Evolutionary conservation across 1,284 basidiomycete genomes (phyloP).

Genomic region (Melanopsichium pennsylvanicum): DNA sequence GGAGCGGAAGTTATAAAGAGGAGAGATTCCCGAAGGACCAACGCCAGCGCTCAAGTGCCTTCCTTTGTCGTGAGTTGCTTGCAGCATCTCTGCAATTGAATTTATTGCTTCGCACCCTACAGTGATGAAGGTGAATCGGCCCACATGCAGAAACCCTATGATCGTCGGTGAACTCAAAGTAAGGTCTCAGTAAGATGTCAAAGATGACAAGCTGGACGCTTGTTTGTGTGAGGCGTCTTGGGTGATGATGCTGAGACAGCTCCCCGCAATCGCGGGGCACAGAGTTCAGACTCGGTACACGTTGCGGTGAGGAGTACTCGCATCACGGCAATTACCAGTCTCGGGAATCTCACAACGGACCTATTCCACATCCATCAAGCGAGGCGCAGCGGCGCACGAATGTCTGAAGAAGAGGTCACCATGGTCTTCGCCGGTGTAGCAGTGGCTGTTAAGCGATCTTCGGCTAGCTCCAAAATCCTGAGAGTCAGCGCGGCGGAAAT

Average conservation of each 20-base stretch:
- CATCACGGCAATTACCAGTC: no score
- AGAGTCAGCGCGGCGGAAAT: not conserved
- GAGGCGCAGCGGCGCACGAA: not conserved
- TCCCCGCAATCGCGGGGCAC: no score
- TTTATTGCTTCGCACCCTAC: no score
- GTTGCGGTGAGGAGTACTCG: no score
- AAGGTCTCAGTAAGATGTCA: not conserved
- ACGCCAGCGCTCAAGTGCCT: not conserved
- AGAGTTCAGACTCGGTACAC: no score
- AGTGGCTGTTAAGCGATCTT: slow-evolving; percentile 3
- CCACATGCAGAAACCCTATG: not conserved
- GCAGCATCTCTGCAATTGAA: not conserved
- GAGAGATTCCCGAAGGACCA: slow-evolving; percentile 1
- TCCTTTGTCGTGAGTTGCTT: not conserved
- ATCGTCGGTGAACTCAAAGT: slow-evolving; percentile 7
- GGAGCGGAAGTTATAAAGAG: not conserved
- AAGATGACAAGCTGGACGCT: not conserved
- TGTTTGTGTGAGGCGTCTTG: not conserved
- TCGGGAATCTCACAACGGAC: no score
- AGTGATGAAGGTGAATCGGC: not conserved
- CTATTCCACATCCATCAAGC: not conserved
- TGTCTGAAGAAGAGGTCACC: not conserved
- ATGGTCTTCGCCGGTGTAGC: not conserved
- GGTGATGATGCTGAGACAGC: not conserved
- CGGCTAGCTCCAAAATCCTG: slow-evolving; percentile 3